Base-by-base conservation (phyloP, 306 rosid genomes). In the Herpetospermum pedunculosum region DNA sequence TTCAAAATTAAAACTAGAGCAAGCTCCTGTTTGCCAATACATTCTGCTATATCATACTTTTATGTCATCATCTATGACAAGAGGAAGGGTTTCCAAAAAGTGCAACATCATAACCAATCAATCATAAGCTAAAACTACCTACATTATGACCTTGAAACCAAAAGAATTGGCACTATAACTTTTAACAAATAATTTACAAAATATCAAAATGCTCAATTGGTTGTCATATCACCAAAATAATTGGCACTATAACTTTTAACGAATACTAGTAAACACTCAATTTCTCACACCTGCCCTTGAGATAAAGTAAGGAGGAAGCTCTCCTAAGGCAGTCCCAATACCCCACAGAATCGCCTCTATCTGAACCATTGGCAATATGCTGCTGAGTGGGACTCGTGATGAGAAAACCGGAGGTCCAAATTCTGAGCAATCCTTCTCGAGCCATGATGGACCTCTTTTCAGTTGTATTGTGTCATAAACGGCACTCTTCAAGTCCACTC, bases 281-380 rank as follows among this genome's bases (percentile, higher is more conserved):
- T 46, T 16, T 46, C 19, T 29, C 82, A 60, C 82, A 95, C 99
- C 99, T 83, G 99, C 99, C 81, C 97, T 88, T 81, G 99, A 91
- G 80, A 95, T 88, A 78, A 95, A 95, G 84, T 95, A 95, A 10
- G 99, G 99, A 81, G 99, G 99, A 85, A 95, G 97, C 86, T 95
- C 99, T 72, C 99, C 99, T 23, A 95, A 72, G 64, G 99, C 97
- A 65, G 99, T 95, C 76, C 99, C 99, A 44, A 87, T 10, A 73
- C 99, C 99, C 99, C 99, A 95, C 25, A 95, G 81, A 81, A 95
- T 57, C 69, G 99, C 97, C 84, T 95, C 99, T 72, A 95, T 2
- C 86, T 92, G 97, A 58, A 95, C 88, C 79, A 92, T 96, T 72
- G 91, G 81, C 84, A 95, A 84, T 82, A 95, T 88, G 84, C 86